A percentile compares a stretch with the other conserved stretches of the same genome.
Conservation (phyloP, 768 basidiomycete genomes). For the Trametes gibbosa region DNA sequence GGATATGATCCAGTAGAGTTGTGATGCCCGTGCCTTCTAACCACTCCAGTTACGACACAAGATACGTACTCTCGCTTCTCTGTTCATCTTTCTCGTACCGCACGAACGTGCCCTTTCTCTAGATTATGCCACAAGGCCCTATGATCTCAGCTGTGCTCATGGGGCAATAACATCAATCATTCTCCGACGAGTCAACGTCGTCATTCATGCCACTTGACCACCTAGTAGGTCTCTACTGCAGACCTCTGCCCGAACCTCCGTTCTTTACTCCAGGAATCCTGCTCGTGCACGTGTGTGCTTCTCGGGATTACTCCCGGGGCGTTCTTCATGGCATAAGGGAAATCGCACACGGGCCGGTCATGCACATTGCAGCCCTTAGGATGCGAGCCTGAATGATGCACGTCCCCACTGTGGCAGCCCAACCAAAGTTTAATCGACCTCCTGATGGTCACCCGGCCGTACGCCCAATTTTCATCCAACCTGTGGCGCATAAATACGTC, state of each 20-base stretch:
- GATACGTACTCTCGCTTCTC: background rate
- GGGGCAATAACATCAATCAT: no score
- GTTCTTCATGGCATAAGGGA: background rate
- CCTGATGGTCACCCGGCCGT: background rate
- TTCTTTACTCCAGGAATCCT: background rate
- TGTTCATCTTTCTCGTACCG: background rate
- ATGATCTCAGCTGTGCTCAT: background rate
- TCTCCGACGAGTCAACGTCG: no score
- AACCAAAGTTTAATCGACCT: background rate
- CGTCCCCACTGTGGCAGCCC: background rate
- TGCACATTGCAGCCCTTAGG: background rate
- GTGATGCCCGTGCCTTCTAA: background rate
- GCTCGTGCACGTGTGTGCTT: background rate
- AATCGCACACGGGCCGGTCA: background rate
- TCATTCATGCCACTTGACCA: background rate
- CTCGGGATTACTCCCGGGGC: background rate
- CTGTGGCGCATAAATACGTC: background rate
- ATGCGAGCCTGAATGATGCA: background rate
- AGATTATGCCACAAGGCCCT: background rate
- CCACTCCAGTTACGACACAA: background rate
- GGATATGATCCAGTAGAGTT: constrained; percentile 4
- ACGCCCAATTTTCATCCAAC: background rate
- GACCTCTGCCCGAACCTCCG: background rate
- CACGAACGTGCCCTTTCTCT: background rate
- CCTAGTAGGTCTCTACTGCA: background rate